Conservation (phyloP, 371 early-diverging fungal genomes). For the Circinella minor region DNA sequence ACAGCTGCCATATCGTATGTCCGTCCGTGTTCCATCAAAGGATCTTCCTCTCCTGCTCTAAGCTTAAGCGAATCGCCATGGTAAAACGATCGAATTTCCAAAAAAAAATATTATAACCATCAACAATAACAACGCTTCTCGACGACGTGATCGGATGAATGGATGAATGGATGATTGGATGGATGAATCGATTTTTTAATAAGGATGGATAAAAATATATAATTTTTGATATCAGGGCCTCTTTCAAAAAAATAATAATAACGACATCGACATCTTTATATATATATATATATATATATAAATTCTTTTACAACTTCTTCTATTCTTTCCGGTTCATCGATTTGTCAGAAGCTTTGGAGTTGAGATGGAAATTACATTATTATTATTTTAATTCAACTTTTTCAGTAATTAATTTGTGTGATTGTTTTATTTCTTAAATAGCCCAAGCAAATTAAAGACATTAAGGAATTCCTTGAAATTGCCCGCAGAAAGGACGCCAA, state of each 20-base stretch:
- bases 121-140: neutral
- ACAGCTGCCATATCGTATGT: too few relatives aligned
- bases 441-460: slow-evolving; percentile 98
- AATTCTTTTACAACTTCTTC: too few relatives aligned
- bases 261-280: too few relatives aligned
- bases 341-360: too few relatives aligned
- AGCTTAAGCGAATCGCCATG: too few relatives aligned
- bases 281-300: too few relatives aligned
- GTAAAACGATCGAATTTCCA: neutral
- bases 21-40: too few relatives aligned
- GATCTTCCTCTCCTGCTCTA: too few relatives aligned
- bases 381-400: neutral
- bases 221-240: too few relatives aligned
- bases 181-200: slow-evolving; percentile 23
- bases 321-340: too few relatives aligned
- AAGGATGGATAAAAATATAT: too few relatives aligned
- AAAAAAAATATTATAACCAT: too few relatives aligned
- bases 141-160: slow-evolving; percentile 5
- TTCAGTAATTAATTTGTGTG: slow-evolving; percentile 4
- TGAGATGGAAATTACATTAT: neutral
- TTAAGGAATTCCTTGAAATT: slow-evolving; percentile 97
- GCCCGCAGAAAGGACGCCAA: slow-evolving; percentile 96
- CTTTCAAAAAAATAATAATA: neutral
- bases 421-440: slow-evolving; percentile 31
- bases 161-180: slow-evolving; percentile 16